Evolutionary conservation across 805 yeast genomes (phyloP), one percentile per base, ranked within the genome.

Genomic region (Diddensiella transvaalensis): DNA sequence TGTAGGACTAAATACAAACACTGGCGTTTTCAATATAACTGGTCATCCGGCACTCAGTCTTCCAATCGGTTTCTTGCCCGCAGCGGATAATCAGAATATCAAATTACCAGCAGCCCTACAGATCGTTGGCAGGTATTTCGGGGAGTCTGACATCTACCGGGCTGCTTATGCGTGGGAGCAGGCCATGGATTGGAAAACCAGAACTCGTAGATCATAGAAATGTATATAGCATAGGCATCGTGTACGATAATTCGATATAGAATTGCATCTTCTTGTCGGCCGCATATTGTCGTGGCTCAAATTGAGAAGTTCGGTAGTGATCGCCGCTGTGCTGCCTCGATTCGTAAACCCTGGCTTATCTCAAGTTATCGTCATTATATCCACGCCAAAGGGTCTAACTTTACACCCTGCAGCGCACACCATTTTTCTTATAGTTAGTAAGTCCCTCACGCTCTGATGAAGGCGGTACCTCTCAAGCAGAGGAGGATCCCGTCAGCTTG

Each of bases 81-180:
- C 64, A 5, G 18, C 49, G 3, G 71, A 66, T 36, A 65, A 64
- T 23, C 62, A 63, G n/a, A 60, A 59, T 10, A 49, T 55, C 45
- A 64, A 60, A 40, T 60, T 69, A 39, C 73, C 73, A 11, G 68
- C 66, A 13, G 69, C 70, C 17, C 47, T 69, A 47, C 72, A 69
- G 51, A 55, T 69, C 1, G 58, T 69, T 22, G 71, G 68, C 15
- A 62, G 57, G 50, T 60, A 63, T 49, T 68, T 59, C 44, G 70
- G 62, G 46, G 72, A 68, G 47, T 35, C 49, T 18, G 56, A 60
- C 1, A 51, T 69, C 6, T 67, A 64, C 47, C 56, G 61, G 29
- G 70, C 64, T 19, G 72, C 72, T 4, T 64, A 56, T 52, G 72
- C 66, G 4, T 68, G 69, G 64, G 73, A 69, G 49, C 56, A 59